Conservation (phyloP, 2,329 filamentous ascomycete genomes). For the Nemania sp. region DNA sequence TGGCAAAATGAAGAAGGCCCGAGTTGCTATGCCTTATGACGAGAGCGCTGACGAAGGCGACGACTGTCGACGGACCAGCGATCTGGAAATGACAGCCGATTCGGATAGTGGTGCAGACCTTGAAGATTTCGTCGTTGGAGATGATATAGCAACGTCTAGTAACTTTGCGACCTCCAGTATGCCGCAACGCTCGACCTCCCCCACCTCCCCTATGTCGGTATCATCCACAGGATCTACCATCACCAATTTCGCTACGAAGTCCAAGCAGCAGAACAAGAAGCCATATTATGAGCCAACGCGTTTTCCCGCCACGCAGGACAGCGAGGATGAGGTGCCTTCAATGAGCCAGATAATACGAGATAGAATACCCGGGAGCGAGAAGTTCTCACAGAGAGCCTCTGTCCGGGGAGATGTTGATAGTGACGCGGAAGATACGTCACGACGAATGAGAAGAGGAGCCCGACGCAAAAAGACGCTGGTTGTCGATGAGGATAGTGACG, state of each 20-base stretch:
- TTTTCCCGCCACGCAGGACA: constrained; percentile 33
- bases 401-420: constrained; percentile 7
- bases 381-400: not conserved
- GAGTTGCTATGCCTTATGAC: constrained; percentile 33
- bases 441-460: not conserved
- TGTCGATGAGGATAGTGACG: constrained; percentile 27
- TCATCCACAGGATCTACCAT: constrained; percentile 29
- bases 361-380: constrained; percentile 10
- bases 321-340: constrained; percentile 36
- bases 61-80: constrained; percentile 43
- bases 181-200: constrained; percentile 27
- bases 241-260: constrained; percentile 5
- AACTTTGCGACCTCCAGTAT: constrained; percentile 36
- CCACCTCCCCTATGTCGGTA: constrained; percentile 34
- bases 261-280: constrained; percentile 19
- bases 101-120: constrained; percentile 42
- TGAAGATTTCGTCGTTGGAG: constrained; percentile 41
- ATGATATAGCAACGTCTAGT: constrained; percentile 40
- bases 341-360: constrained; percentile 38
- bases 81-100: constrained; percentile 44
- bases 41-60: constrained; percentile 43
- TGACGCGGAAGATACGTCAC: constrained; percentile 12
- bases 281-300: constrained; percentile 32
- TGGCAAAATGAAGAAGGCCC: constrained; percentile 30
- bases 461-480: constrained; percentile 18